Conservation (phyloP, 495 filamentous ascomycete species). For the Hypoxylon crocopeplum region DNA sequence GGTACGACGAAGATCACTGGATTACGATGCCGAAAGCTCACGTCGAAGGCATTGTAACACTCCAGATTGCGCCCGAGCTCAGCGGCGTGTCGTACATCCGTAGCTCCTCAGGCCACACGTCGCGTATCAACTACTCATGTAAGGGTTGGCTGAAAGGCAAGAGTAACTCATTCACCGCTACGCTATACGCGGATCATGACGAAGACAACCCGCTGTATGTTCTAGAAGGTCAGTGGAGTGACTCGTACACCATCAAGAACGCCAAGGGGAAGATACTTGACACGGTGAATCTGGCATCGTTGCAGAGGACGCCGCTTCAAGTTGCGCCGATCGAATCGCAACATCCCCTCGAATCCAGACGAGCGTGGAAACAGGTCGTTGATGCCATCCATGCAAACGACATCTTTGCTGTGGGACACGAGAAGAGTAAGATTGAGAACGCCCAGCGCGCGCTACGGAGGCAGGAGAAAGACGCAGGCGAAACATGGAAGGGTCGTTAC, state of each 20-base stretch:
- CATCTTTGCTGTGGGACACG: constrained; percentile 70
- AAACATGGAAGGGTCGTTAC: constrained; percentile 76
- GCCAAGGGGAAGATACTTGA: constrained; percentile 61
- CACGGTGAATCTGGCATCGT: constrained; percentile 62
- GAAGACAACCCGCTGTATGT: constrained; percentile 76
- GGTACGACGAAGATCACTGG: constrained; percentile 68
- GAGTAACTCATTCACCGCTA: constrained; percentile 79
- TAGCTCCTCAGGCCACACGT: constrained; percentile 75
- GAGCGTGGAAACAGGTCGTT: constrained; percentile 80
- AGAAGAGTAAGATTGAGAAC: constrained; percentile 83
- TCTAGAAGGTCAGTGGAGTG: constrained; percentile 81
- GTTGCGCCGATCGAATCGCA: constrained; percentile 75
- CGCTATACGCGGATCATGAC: constrained; percentile 67
- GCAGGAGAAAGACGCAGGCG: constrained; percentile 69
- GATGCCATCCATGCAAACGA: constrained; percentile 72
- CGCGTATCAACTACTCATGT: constrained; percentile 80
- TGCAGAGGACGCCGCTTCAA: constrained; percentile 67
- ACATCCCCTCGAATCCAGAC: constrained; percentile 75
- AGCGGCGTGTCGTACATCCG: constrained; percentile 74
- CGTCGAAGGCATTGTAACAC: constrained; percentile 84
- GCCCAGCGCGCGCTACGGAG: constrained; percentile 76
- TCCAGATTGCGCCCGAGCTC: constrained; percentile 79
- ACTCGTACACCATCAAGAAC: constrained; percentile 71
- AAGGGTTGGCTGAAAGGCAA: constrained; percentile 85
- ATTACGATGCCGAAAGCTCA: constrained; percentile 84